These are phyloP conservation scores for Corylus americana DNA, from an alignment of 306 rosid genomes.

Conservation along the genomic window DNA sequence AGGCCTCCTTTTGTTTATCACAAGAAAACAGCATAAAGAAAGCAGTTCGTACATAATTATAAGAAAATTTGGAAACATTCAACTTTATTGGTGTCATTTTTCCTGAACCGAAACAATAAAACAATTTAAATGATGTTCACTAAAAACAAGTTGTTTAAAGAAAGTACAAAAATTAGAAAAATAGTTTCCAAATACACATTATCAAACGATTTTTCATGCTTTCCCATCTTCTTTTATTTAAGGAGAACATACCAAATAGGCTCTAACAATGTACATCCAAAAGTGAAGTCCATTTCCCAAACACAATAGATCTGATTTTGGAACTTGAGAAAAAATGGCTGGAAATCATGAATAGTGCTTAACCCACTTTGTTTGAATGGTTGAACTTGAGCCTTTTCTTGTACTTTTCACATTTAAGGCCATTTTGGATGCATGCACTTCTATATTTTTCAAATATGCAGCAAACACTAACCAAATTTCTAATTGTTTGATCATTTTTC, in stretches of 20 bases:
- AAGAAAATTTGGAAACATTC: not conserved
- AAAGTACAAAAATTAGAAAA: not conserved
- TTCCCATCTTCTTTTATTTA: not conserved
- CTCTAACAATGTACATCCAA: not conserved
- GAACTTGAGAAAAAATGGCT: not conserved
- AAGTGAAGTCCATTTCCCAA: not conserved
- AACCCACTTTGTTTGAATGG: slow-evolving; percentile 3
- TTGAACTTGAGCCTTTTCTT: not conserved
- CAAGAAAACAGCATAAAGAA: not conserved
- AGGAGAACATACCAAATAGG: not conserved
- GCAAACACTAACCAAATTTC: too few relatives aligned
- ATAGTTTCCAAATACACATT: not conserved
- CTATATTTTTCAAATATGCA: not conserved
- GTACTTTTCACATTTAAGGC: not conserved
- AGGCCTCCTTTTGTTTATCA: not conserved
- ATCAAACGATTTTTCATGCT: not conserved
- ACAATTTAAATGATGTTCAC: not conserved
- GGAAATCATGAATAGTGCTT: not conserved
- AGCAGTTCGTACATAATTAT: not conserved
- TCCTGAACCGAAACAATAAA: not conserved
- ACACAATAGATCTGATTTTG: not conserved
- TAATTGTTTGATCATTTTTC: too few relatives aligned
- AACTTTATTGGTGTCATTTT: not conserved
- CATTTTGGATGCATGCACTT: not conserved
- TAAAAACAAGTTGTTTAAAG: not conserved